Base-by-base conservation (phyloP, 768 basidiomycete species). In the Mycena leptocephala region DNA sequence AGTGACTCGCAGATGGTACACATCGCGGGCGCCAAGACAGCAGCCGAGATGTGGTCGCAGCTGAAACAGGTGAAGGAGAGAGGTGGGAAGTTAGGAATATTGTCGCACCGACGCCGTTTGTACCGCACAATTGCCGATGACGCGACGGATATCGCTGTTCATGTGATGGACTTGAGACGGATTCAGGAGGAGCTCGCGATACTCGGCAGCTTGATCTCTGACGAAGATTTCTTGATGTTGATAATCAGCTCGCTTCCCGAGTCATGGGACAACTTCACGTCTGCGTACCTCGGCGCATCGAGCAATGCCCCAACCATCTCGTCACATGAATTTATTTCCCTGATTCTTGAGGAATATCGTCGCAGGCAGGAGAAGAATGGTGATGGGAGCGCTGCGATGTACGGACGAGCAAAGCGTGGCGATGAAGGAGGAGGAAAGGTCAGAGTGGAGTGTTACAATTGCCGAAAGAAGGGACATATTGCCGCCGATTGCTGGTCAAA, bases 111-210 rank as follows among this genome's bases (percentile, higher is more conserved):
- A 5, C 72, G 72, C 26, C 72, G 64, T 26, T 20, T 73, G 39
- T 73, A 73, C 63, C 72, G 72, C 22, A 64, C 33, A 3, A 56
- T 51, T 41, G 74, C 74, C 33, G 74, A 75, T 32, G 74, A 75
- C 35, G 66, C 48, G 14, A 70, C 67, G 10, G 74, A 75, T 48
- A 75, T 75, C 22, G 74, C 46, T 1, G 59, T 9, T 2, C 74
- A 75, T 37, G 48, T 75, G 5, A 51, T 48, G 28, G 59, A 75
- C 16, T 32, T 75, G 46, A 22, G 74, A 0, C 37, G 59, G 3
- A 63, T 70, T 16, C 66, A 69, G 53, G 74, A 68, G 24, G 66
- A 75, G 46, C 67, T 74, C 7, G 59, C 58, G 22, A 43, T 69
- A 22, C 26, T 68, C 2, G 66, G 66, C 3, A 62, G 46, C 39